Evolutionary conservation across 768 basidiomycete genomes (phyloP).

Genomic region (Amanita pseudoporphyria): DNA sequence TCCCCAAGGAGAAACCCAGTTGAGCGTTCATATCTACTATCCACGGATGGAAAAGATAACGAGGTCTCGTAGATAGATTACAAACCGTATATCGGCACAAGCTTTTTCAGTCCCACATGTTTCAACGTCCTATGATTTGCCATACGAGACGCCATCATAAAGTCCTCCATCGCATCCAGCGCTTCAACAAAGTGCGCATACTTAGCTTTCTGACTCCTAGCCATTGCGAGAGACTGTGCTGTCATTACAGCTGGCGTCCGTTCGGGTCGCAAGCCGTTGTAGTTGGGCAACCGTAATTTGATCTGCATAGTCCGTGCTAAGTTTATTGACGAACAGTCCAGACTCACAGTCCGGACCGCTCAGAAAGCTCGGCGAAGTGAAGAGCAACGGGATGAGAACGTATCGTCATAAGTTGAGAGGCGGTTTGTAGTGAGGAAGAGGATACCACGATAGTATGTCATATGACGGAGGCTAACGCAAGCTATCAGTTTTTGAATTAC

Average conservation of each 20-base stretch:
- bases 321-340: slow-evolving; percentile 53
- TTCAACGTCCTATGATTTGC: background rate
- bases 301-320: slow-evolving; percentile 28
- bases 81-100: background rate
- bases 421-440: slow-evolving; percentile 51
- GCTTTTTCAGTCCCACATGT: background rate
- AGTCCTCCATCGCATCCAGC: slow-evolving; percentile 54
- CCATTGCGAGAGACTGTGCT: slow-evolving; percentile 49
- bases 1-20: too few species aligned
- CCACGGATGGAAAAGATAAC: too few species aligned
- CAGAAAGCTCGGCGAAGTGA: slow-evolving; percentile 49
- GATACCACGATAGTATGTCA: slow-evolving; percentile 49
- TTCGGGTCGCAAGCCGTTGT: slow-evolving; percentile 40
- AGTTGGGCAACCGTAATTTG: slow-evolving; percentile 8
- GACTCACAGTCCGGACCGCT: slow-evolving; percentile 44
- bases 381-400: slow-evolving; percentile 62
- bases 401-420: slow-evolving; percentile 52
- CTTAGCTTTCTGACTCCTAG: slow-evolving; percentile 34
- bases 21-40: too few species aligned
- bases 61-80: background rate
- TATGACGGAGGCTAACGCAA: slow-evolving; percentile 37
- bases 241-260: slow-evolving; percentile 53
- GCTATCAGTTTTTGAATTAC: slow-evolving; percentile 14
- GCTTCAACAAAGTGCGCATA: slow-evolving; percentile 47
- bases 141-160: slow-evolving; percentile 19